Base-by-base conservation (phyloP, 495 filamentous ascomycete species). In the Cryomyces minteri region DNA sequence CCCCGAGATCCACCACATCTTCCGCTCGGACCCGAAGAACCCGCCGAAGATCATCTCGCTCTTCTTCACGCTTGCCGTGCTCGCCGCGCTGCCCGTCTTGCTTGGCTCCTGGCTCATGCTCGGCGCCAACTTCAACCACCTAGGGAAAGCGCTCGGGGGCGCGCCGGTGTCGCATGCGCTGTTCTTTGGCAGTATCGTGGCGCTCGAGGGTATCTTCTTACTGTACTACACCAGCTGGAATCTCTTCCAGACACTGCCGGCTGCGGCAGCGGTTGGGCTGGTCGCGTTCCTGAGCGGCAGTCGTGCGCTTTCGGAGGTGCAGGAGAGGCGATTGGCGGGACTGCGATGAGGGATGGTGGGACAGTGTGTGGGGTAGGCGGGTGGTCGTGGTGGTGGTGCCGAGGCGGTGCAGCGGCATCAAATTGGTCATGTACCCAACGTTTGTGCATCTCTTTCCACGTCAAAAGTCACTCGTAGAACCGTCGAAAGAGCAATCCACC, bases 191-290 rank as follows among this genome's bases (percentile, higher is more conserved):
- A 90, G 84, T 6, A 74, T 98, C 48, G 33, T 94, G 29, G 74
- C 77, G 9, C 77, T 98, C 67, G 90, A 98, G 62, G 82, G 74
- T 6, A 74, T 94, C 51, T 96, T 96, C 66, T 87, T 87, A 70
- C 61, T 94, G 60, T 98, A 98, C 70, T 98, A 95, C 59, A 82
- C 72, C 31, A 79, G 65, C 52, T 96, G 88, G 90, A 94, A 79
- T 53, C 67, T 98, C 40, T 98, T 96, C 72, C 80, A 93, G 67
- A 73, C 73, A 30, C 71, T 98, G 36, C 87, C 87, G 7, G 78
- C 77, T 43, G 75, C 75, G 50, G 73, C 69, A 32, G 64, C 72
- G 38, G 73, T 82, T 43, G 79, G 79, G 18, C 61, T 69, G 39
- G 74, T 86, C 44, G 73, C 82, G 25, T 86, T 92, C 56, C 62